These are phyloP conservation scores for Yarrowia sp. DNA, from an alignment of 805 yeast genomes.

Conservation along the genomic window DNA sequence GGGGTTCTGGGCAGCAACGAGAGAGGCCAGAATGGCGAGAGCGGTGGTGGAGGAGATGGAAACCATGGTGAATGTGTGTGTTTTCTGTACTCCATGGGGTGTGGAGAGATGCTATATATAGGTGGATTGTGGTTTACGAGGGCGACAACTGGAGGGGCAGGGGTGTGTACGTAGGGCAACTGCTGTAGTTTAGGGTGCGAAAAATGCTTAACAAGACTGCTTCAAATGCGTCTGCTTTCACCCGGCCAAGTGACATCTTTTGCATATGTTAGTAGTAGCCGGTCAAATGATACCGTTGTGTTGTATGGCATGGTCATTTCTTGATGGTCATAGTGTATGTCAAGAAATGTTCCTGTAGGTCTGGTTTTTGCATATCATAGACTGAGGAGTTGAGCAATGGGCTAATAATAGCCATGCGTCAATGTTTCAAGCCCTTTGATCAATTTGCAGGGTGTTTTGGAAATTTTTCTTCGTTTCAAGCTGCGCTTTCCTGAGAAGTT, in stretches of 20 bases:
- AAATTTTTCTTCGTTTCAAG: not conserved
- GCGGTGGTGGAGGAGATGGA: constrained; percentile 2
- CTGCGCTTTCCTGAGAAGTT: not conserved
- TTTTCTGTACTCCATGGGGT: not conserved
- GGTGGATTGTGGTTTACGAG: not conserved
- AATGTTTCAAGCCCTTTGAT: no score
- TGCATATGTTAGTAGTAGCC: no score
- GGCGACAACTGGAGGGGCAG: not conserved
- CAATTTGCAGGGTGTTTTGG: not conserved
- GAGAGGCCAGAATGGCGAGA: constrained; percentile 8
- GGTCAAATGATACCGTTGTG: no score
- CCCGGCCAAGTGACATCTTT: no score
- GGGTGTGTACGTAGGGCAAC: not conserved
- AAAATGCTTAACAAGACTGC: not conserved
- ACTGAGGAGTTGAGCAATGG: no score
- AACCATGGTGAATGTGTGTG: not conserved
- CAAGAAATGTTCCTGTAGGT: no score
- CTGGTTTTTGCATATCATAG: no score
- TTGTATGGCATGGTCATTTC: no score
- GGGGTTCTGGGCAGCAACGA: constrained; percentile 27
- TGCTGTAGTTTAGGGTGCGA: constrained; percentile 3
- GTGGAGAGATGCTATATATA: not conserved
- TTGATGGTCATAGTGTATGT: no score
- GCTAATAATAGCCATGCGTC: no score
- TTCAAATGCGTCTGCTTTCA: not conserved